phyloP scores from a whole-genome alignment of 371 early-diverging fungal genomes.

The Mycotypha africana region DNA sequence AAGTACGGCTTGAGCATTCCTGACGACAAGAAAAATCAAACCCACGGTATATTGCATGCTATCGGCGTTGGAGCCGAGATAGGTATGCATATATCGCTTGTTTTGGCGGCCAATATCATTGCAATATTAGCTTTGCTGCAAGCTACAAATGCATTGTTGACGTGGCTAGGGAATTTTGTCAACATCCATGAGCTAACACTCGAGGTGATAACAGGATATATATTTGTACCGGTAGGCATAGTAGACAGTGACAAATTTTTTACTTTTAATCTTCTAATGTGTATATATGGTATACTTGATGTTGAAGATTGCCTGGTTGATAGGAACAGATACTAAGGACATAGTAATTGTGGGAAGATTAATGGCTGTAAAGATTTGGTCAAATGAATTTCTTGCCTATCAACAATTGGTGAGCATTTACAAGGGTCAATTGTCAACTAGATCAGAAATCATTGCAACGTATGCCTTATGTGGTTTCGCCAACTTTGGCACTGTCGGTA shows the following conservation, averaged over 20 bases:
- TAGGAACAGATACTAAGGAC: constrained; percentile 63
- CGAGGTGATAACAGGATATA: constrained; percentile 68
- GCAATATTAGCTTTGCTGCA: constrained; percentile 42
- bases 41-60: constrained; percentile 77
- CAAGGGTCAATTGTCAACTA: constrained; percentile 21
- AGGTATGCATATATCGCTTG: constrained; percentile 71
- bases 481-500: constrained; percentile 78
- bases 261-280: neutral
- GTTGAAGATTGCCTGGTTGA: constrained; percentile 62
- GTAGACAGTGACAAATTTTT: no score
- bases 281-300: no score
- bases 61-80: constrained; percentile 82
- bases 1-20: constrained; percentile 49
- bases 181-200: constrained; percentile 60
- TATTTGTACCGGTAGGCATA: constrained; percentile 64
- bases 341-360: constrained; percentile 59
- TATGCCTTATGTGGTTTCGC: constrained; percentile 86
- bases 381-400: constrained; percentile 87
- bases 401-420: constrained; percentile 24
- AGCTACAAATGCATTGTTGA: constrained; percentile 65
- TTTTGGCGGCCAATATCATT: constrained; percentile 77
- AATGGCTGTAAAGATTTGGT: constrained; percentile 76
- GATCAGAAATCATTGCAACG: constrained; percentile 48
- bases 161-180: constrained; percentile 74
- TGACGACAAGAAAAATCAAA: constrained; percentile 49